Evolutionary conservation across 2,329 filamentous ascomycete genomes (phyloP), one percentile per base, ranked within the genome.

Genomic region (Phaeoacremonium minimum): DNA sequence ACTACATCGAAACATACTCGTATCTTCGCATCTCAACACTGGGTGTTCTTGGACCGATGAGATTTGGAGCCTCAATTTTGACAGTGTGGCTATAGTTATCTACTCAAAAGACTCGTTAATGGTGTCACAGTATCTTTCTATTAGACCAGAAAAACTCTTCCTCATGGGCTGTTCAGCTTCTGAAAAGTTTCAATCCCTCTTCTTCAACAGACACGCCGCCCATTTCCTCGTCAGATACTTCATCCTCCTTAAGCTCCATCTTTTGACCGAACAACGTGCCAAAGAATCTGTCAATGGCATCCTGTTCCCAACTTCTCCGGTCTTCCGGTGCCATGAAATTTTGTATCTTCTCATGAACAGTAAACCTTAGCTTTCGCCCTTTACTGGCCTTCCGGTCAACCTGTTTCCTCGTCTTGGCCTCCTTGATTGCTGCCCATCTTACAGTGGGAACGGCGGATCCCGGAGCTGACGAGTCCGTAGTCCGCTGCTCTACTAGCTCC

Each of bases 261-360:
- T 79, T 82, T 51, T 84, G 80, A 0, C 86, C 86, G 45, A 91
- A 77, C 45, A 90, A 60, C 17, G 83, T 84, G 12, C 80, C 80
- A 55, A 90, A 90, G 58, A 91, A 79, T 39, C 78, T 64, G 50
- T 93, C 87, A 41, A 88, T 79, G 37, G 90, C 88, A 41, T 78
- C 75, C 47, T 84, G 80, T 43, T 87, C 85, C 93, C 93, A 98
- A 13, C 60, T 63, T 4, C 84, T 74, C 36, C 87, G 72, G 56
- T 95, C 86, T 58, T 96, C 88, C 0, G 89, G 83, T 9, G 90
- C 90, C 89, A 96, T 96, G 56, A 97, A 97, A 60, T 96, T 96
- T 66, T 95, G 87, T 53, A 98, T 63, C 69, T 97, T 97, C 67
- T 97, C 91, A 56, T 97, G 90, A 31, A 96, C 88, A 13, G 87